Percentiles rank a stretch among this genome's conserved stretches.
Conservation (phyloP, 2,329 filamentous ascomycete species). For the Colletotrichum aenigma region DNA sequence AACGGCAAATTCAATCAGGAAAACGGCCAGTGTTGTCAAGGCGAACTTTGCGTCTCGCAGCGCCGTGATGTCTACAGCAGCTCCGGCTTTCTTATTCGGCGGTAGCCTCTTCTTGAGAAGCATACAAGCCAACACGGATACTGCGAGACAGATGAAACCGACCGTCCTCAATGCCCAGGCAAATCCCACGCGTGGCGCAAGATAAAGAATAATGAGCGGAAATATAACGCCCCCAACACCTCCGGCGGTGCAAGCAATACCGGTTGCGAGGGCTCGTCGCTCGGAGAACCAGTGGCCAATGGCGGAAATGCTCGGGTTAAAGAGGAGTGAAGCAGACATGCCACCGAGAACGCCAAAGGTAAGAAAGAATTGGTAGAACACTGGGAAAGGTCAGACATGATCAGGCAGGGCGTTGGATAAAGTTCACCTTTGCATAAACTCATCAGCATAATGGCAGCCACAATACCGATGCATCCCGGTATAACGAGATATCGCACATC, state of each 20-base stretch:
- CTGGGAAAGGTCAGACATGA: slow-evolving; percentile 19
- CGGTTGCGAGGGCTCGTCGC: slow-evolving; percentile 70
- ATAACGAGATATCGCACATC: slow-evolving; percentile 65
- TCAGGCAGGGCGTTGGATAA: background rate
- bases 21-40: slow-evolving; percentile 57
- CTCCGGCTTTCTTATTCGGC: slow-evolving; percentile 45
- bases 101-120: slow-evolving; percentile 50
- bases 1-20: slow-evolving; percentile 64
- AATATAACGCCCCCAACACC: slow-evolving; percentile 64
- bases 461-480: slow-evolving; percentile 59
- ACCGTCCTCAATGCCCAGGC: slow-evolving; percentile 33
- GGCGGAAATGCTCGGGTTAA: slow-evolving; percentile 70
- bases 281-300: slow-evolving; percentile 72
- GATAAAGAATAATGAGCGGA: slow-evolving; percentile 31
- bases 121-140: slow-evolving; percentile 30
- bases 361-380: slow-evolving; percentile 76
- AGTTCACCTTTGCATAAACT: slow-evolving; percentile 58
- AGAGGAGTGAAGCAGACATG: slow-evolving; percentile 68
- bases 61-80: slow-evolving; percentile 53
- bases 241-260: slow-evolving; percentile 70
- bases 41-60: slow-evolving; percentile 55
- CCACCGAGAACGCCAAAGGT: slow-evolving; percentile 72
- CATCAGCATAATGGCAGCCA: slow-evolving; percentile 61
- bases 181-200: slow-evolving; percentile 31
- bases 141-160: slow-evolving; percentile 27